Evolutionary conservation across 225 moss, liverwort and hornwort genomes (phyloP), one percentile per base, ranked within the genome.

Genomic region (Polytrichum commune): DNA sequence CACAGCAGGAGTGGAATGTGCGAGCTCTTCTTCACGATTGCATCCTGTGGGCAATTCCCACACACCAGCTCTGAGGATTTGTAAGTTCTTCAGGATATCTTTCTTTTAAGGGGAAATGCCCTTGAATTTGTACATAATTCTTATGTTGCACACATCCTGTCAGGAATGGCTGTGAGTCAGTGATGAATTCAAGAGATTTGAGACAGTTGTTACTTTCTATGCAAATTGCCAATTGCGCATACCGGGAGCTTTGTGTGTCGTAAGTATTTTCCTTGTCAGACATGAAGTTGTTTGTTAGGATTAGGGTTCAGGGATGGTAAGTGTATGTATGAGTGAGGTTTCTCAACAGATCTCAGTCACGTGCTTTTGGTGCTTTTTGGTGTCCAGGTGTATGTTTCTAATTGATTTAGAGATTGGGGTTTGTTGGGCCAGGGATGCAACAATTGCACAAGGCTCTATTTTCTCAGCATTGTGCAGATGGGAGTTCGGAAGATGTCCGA

Each of bases 351-450:
- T 64, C 25, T 28, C 16, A 16, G 16, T 53, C 22, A 27, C 23
- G 3, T 55, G 35, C 70, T 66, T 16, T 35, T 9, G 29, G 29
- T 29, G 29, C 29, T 29, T 29, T 62, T 23, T 68, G 25, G 26
- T 13, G 18, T 65, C 22, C 13, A 7, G 8, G 26, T 61, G 22
- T 23, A 6, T n/a, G 7, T 7, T 61, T n/a, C 22, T n/a, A n/a
- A n/a, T 60, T 22, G 4, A n/a, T 61, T 61, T 4, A 61, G 26
- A 71, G 4, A 28, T 67, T 66, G 32, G 67, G 60, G 38, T 62
- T 46, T 30, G 27, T 60, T 64, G 62, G 46, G 46, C 46, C 82
- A 82, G 85, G 88, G 88, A 57, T 80, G 80, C 75, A 80, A 63
- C 27, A 65, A 46, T 57, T 82, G 68, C 73, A 77, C 65, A 61